Base-by-base conservation (phyloP, 495 filamentous ascomycete genomes). In the Annulohypoxylon nitens region DNA sequence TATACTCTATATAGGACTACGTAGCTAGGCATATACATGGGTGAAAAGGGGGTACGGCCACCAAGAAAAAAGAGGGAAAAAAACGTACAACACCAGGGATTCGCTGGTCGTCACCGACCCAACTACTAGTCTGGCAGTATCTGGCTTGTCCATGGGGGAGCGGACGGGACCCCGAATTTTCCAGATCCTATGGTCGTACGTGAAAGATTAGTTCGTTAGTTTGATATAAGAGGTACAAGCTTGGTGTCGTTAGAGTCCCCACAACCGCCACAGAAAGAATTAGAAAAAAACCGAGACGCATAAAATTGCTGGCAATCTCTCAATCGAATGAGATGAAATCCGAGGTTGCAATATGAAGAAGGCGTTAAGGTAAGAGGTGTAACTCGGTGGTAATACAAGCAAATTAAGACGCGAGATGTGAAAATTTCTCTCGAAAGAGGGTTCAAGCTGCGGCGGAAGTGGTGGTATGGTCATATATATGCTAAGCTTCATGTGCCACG, bases 71-170 rank as follows among this genome's bases (percentile, higher is more conserved):
- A 23, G 20, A 1, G 1, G 20, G 14, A 36, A 12, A 59, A 76
- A 78, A 79, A 81, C 78, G 79, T 82, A 82, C 81, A 81, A 82
- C 82, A 83, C 81, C 78, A 65, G 74, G 82, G 64, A 80, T 83
- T 84, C 81, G 78, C 82, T 78, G 78, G 77, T 86, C 78, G 79
- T 84, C 83, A 84, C 79, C 83, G 76, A 85, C 81, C 80, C 77
- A 80, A 84, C 79, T 83, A 83, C 83, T 83, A 76, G 72, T 83
- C 79, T 68, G 76, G 71, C 78, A 55, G 72, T 81, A 72, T 70
- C 65, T 73, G 51, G 78, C 76, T 82, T 82, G 75, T 78, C 78
- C 80, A 83, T 76, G 82, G 82, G 76, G 81, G 83, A 85, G 80
- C 83, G 79, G 81, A 85, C 83, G 82, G 84, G 83, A 82, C 81